Evolutionary conservation across 2,329 filamentous ascomycete genomes (phyloP).

Genomic region (Esteya vermicola): DNA sequence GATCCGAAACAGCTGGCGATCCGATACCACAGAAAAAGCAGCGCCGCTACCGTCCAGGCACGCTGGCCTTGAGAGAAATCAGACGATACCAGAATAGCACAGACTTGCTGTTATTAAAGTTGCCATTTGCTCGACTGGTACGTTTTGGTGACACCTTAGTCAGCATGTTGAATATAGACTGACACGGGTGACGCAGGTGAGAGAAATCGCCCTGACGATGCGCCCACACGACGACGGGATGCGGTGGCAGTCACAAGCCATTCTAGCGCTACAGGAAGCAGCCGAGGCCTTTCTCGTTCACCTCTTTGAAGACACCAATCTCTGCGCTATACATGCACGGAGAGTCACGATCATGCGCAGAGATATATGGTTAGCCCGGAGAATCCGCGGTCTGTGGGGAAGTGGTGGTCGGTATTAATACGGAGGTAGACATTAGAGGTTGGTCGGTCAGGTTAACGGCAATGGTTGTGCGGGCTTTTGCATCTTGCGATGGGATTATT

Average conservation of each 20-base stretch:
- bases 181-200: slow-evolving; percentile 23
- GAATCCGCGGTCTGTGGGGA: slow-evolving; percentile 67
- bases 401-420: slow-evolving; percentile 39
- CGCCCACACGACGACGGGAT: slow-evolving; percentile 54
- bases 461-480: too few species aligned
- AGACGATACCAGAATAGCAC: slow-evolving; percentile 79
- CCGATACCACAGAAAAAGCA: slow-evolving; percentile 49
- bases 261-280: slow-evolving; percentile 84
- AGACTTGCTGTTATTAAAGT: slow-evolving; percentile 69
- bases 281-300: slow-evolving; percentile 94
- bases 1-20: slow-evolving; percentile 59
- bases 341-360: slow-evolving; percentile 96
- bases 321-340: slow-evolving; percentile 94
- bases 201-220: slow-evolving; percentile 57
- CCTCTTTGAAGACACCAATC: slow-evolving; percentile 90
- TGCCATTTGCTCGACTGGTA: slow-evolving; percentile 67
- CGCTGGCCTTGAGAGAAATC: slow-evolving; percentile 82
- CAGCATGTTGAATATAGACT: too few species aligned
- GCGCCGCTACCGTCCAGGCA: slow-evolving; percentile 62
- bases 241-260: slow-evolving; percentile 92
- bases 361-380: slow-evolving; percentile 82
- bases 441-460: too few species aligned
- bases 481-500: too few species aligned
- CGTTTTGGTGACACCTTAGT: too few species aligned
- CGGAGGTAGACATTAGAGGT: too few species aligned